phyloP scores from a whole-genome alignment of 768 basidiomycete species.

The Podaxis mareebaensis region DNA sequence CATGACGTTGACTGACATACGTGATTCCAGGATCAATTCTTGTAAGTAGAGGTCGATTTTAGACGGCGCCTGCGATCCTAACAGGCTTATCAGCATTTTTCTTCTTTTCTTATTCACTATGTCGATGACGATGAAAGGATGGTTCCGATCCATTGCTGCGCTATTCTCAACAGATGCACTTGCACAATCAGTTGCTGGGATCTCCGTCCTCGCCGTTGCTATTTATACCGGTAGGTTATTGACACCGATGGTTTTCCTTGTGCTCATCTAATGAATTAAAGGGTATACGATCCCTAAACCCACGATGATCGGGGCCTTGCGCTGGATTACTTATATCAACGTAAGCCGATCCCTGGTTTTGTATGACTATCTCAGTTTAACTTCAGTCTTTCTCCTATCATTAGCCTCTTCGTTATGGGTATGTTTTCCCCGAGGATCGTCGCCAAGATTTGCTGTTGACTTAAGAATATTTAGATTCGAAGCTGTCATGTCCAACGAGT shows the following conservation, averaged over 20 bases:
- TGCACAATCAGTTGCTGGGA: constrained; percentile 61
- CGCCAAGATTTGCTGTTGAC: constrained; percentile 37
- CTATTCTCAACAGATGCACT: constrained; percentile 59
- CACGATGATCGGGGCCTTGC: constrained; percentile 66
- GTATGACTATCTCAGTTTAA: not conserved
- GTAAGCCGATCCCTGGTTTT: constrained; percentile 31
- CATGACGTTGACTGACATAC: not conserved
- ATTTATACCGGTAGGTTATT: constrained; percentile 30
- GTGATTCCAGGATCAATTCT: constrained; percentile 45
- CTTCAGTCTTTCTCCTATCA: constrained; percentile 14
- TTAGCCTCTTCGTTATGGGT: constrained; percentile 20
- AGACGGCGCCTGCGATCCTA: constrained; percentile 15
- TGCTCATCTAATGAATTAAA: constrained; percentile 2
- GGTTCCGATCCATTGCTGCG: constrained; percentile 74
- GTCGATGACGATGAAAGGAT: constrained; percentile 69
- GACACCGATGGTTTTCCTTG: not conserved
- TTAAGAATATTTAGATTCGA: constrained; percentile 70
- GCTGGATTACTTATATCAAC: constrained; percentile 68
- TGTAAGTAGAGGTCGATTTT: constrained; percentile 41
- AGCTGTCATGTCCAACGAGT: constrained; percentile 78
- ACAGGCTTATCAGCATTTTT: constrained; percentile 43
- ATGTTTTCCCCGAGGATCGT: constrained; percentile 17
- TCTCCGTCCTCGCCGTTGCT: constrained; percentile 31
- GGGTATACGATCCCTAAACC: constrained; percentile 52
- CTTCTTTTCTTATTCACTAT: constrained; percentile 57